phyloP scores from a whole-genome alignment of 257 asterid species.

The Gentiana macrophylla region DNA sequence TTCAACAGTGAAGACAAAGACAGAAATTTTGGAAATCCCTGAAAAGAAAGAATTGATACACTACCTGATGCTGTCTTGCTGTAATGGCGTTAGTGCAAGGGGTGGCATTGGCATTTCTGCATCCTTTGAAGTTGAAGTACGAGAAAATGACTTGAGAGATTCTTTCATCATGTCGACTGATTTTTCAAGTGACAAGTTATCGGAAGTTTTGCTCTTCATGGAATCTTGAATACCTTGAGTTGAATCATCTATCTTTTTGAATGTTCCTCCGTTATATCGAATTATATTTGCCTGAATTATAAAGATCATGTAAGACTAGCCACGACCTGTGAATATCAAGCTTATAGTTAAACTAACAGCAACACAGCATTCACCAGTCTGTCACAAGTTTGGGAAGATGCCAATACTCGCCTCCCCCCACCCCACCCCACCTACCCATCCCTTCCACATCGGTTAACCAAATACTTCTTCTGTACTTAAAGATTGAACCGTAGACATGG shows the following conservation, averaged over 20 bases:
- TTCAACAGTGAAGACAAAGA: background rate
- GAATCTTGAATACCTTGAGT: conserved; percentile 23
- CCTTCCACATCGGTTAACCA: too few species aligned
- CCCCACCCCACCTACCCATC: too few species aligned
- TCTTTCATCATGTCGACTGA: conserved; percentile 24
- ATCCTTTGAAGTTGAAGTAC: conserved; percentile 42
- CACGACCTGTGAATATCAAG: background rate
- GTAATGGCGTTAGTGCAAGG: conserved; percentile 72
- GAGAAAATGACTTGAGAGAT: conserved; percentile 25
- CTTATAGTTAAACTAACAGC: background rate
- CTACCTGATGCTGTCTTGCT: conserved; percentile 57
- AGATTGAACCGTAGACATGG: background rate
- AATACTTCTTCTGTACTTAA: too few species aligned
- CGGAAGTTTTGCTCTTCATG: conserved; percentile 27
- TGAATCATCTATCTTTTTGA: conserved; percentile 47
- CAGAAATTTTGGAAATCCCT: background rate
- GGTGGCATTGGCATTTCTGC: conserved; percentile 95
- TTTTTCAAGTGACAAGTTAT: conserved; percentile 19
- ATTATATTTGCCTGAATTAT: conserved; percentile 64
- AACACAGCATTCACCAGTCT: background rate
- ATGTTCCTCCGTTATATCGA: conserved; percentile 48
- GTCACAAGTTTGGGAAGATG: background rate
- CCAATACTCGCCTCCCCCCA: too few species aligned
- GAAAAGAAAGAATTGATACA: background rate
- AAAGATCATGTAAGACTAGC: conserved; percentile 13